These are phyloP conservation scores for Aspergillaceae sp. DNA, from an alignment of 2,329 filamentous ascomycete genomes.

Conservation along the genomic window DNA sequence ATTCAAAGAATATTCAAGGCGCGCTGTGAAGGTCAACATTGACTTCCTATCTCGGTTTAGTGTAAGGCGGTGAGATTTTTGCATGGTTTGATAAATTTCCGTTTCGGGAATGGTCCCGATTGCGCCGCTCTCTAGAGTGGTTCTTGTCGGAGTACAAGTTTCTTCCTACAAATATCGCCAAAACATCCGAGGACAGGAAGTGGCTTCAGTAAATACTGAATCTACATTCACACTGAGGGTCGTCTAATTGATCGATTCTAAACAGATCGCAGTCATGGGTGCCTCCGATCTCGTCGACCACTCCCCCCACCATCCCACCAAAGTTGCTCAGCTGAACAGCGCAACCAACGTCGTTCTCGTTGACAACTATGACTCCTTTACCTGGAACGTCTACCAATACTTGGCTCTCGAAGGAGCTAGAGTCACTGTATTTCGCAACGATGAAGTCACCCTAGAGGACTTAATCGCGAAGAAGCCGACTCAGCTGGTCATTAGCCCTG, in stretches of 20 bases:
- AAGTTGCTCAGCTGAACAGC: slow-evolving; percentile 61
- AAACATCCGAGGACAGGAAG: background rate
- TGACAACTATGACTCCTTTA: slow-evolving; percentile 99
- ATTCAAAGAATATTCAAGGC: slow-evolving; percentile 21
- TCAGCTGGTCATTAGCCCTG: slow-evolving; percentile 88
- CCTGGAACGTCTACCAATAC: slow-evolving; percentile 99
- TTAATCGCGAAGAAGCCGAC: slow-evolving; percentile 77
- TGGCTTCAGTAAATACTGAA: background rate
- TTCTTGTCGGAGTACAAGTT: background rate
- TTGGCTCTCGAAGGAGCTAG: slow-evolving; percentile 89
- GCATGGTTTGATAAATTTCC: slow-evolving; percentile 10
- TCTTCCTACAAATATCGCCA: background rate
- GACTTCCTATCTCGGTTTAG: slow-evolving; percentile 31
- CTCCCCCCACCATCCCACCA: slow-evolving; percentile 70
- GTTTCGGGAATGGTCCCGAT: slow-evolving; percentile 9
- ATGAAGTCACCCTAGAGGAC: slow-evolving; percentile 78
- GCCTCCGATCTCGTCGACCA: slow-evolving; percentile 59
- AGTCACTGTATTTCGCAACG: slow-evolving; percentile 85
- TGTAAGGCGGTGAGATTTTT: slow-evolving; percentile 23
- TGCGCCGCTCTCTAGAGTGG: background rate
- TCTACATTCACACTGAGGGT: background rate
- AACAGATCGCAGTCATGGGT: slow-evolving; percentile 18
- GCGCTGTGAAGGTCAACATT: slow-evolving; percentile 29
- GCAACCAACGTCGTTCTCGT: slow-evolving; percentile 91
- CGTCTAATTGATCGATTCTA: background rate